Base-by-base conservation (phyloP, 2,329 filamentous ascomycete genomes). In the Aspergillus viridinutans region DNA sequence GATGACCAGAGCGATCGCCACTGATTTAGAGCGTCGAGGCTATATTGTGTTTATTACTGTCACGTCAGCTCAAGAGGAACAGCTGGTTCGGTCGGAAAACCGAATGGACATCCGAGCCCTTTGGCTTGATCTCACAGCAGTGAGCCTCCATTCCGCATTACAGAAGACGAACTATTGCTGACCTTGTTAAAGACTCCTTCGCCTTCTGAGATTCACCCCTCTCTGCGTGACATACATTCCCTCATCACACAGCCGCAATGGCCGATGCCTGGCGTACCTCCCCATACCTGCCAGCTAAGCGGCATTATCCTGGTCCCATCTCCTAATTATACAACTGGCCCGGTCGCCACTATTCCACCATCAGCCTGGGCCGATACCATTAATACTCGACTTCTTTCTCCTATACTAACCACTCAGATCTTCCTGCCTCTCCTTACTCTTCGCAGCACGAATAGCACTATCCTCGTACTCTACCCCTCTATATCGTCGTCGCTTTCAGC, bases 1-100 rank as follows among this genome's bases (percentile, higher is more conserved):
- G 17, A 81, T 97, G 68, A 93, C 91, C 6, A 88, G 87, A 67
- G 91, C 90, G 10, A 80, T 97, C 54, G 86, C 91, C 2, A 76
- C 92, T 50, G 94, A 99, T 69, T 80, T 99, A 64, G 94, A 97
- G 76, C 83, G 92, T 58, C 85, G 92, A 62, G 94, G 94, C 4
- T 97, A 95, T 72, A 90, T 97, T 59, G 90, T 97, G 55, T 99
- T 92, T 72, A 81, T 99, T 58, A 90, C 96, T 0, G 93, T 92
- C 67, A 88, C 86, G 61, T 90, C 86, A n/a, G 78, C 86, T 58
- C 90, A 96, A 66, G 93, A 97, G 64, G 92, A 97, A 72, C 81
- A 87, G 38, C 78, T 89, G 61, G 86, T 97, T 14, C 85, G 90
- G 58, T 83, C 85, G 58, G 84, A 96, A 72, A 83, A 86, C n/a